Base-by-base conservation (phyloP, 352 stramenopile genomes). In the Phytophthora citricola region DNA sequence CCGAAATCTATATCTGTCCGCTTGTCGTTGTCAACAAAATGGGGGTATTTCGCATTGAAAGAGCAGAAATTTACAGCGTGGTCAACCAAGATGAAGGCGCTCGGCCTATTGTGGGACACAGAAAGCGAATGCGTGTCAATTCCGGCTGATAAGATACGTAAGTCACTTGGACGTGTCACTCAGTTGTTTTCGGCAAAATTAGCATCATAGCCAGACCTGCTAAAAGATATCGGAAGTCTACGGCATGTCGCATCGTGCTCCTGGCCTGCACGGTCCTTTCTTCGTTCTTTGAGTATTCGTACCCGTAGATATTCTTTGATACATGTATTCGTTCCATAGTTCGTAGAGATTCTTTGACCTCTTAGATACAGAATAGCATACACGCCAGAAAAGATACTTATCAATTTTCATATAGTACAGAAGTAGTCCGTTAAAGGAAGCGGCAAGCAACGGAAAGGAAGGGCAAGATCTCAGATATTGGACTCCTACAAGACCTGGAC, bases 31-130 rank as follows among this genome's bases (percentile, higher is more conserved):
- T 20, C 17, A 20, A 20, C 17, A 20, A 20, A 20, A 20, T 20
- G 17, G 17, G 17, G 17, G 17, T 20, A 20, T 0, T 34, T 44
- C 1, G 61, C 52, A 0, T 14, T 71, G 5, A 75, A 71, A 2
- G 61, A 75, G 6, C 26, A 48, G 1, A 71, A 66, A 17, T 71
- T 75, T 24, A 75, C 46, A 22, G 0, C 7, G 10, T 68, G 67
- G 56, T 34, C 32, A 17, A 60, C 55, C 0, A 14, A 36, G 5
- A 15, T 9, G n/a, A 75, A 65, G 17, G 17, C 17, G 17, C 17
- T 20, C 17, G 17, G 17, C 17, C 17, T 75, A 0, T 1, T 67
- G 2, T 75, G 60, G 55, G 43, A 75, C 26, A 75, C 56, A 0
- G 40, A 40, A 3, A 22, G 9, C 1, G 45, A 40, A 5, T 64